Conservation (phyloP, 129 eudicot genomes). For the Helianthus annuus region DNA sequence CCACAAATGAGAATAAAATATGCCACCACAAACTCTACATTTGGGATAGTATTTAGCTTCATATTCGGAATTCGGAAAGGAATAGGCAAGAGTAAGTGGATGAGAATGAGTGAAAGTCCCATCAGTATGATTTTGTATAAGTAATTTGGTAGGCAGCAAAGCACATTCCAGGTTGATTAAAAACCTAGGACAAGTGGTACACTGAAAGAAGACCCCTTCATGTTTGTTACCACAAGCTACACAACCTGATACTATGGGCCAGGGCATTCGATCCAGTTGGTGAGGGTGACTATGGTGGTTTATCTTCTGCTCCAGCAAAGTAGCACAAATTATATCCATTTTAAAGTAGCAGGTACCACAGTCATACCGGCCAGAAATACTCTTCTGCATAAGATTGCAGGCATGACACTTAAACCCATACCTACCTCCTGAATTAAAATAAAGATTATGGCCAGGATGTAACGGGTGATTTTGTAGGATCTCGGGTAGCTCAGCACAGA, state of each 20-base stretch:
- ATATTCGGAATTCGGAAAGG: no score
- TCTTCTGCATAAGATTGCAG: not conserved
- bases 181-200: conserved; percentile 3
- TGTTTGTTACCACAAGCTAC: conserved; percentile 6
- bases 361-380: no score
- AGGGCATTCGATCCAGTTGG: not conserved
- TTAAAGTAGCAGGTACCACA: not conserved
- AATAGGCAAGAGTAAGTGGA: not conserved
- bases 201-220: conserved; percentile 16
- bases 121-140: not conserved
- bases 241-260: not conserved
- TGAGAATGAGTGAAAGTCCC: not conserved
- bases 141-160: not conserved
- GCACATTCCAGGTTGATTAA: not conserved
- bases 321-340: conserved; percentile 10
- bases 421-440: not conserved
- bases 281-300: conserved; percentile 17
- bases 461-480: conserved; percentile 3
- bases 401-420: not conserved
- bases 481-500: not conserved
- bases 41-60: not conserved
- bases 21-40: not conserved
- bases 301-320: not conserved
- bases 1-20: not conserved
- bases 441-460: conserved; percentile 2